Evolutionary conservation across 257 asterid species (phyloP).

Genomic region (Capsicum baccatum): DNA sequence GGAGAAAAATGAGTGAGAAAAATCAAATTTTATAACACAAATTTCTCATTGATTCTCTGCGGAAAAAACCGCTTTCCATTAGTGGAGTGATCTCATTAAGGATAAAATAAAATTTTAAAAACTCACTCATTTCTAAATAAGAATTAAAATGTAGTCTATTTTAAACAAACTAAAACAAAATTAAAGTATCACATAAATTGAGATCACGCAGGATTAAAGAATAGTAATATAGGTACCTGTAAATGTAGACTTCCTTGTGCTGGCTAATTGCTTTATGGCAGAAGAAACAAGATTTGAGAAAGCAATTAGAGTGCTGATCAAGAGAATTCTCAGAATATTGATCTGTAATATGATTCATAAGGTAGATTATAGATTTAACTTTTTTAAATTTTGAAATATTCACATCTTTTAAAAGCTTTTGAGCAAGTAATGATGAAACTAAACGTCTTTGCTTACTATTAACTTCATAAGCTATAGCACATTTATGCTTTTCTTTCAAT

Average conservation of each 20-base stretch:
- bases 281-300: slow-evolving; percentile 40
- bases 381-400: neutral
- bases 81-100: too few species aligned
- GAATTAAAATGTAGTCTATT: too few species aligned
- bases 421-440: neutral
- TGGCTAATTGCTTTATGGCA: slow-evolving; percentile 38
- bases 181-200: neutral
- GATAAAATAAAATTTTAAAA: too few species aligned
- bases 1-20: too few species aligned
- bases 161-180: neutral
- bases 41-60: too few species aligned
- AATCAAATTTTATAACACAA: too few species aligned
- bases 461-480: neutral
- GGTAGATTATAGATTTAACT: neutral
- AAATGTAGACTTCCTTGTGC: slow-evolving; percentile 49
- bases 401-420: neutral
- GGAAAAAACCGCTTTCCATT: too few species aligned
- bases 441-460: neutral
- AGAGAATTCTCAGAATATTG: neutral
- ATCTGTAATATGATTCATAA: neutral
- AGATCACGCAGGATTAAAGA: neutral
- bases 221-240: slow-evolving; percentile 27
- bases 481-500: neutral
- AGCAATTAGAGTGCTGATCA: slow-evolving; percentile 25
- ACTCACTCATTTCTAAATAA: neutral